These are phyloP conservation scores for Cyberlindnera mississippiensis DNA, from an alignment of 805 yeast genomes.

Conservation along the genomic window DNA sequence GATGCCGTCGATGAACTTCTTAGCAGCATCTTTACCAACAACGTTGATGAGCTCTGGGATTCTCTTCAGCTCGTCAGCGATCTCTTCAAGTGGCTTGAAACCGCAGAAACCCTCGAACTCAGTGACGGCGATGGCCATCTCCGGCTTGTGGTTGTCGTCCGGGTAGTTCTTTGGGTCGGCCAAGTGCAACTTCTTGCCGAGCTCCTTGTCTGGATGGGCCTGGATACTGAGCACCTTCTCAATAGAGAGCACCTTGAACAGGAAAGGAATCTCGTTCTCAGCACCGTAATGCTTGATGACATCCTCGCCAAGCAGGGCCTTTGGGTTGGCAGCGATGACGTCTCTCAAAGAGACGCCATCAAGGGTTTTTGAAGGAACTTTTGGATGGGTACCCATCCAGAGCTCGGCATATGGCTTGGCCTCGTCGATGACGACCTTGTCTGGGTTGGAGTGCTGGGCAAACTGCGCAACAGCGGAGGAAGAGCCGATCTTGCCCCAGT, in stretches of 20 bases:
- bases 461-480: constrained; percentile 86
- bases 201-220: constrained; percentile 93
- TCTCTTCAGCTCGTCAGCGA: constrained; percentile 60
- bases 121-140: constrained; percentile 97
- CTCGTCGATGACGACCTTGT: constrained; percentile 55
- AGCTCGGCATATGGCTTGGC: constrained; percentile 90
- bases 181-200: constrained; percentile 72
- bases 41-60: constrained; percentile 75
- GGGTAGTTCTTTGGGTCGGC: constrained; percentile 93
- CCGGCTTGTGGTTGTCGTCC: constrained; percentile 99
- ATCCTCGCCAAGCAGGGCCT: constrained; percentile 49
- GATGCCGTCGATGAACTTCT: constrained; percentile 49
- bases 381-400: constrained; percentile 99
- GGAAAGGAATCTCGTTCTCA: constrained; percentile 74
- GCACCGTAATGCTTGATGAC: constrained; percentile 67
- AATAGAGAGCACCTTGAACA: constrained; percentile 91
- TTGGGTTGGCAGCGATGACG: constrained; percentile 57
- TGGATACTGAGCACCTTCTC: constrained; percentile 91
- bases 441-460: constrained; percentile 66
- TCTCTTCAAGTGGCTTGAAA: constrained; percentile 82
- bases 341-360: constrained; percentile 62
- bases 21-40: constrained; percentile 60
- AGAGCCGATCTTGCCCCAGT: constrained; percentile 85
- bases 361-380: constrained; percentile 67
- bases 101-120: constrained; percentile 98